Base-by-base conservation (phyloP, 2,329 filamentous ascomycete genomes). In the Seiridium unicorne region DNA sequence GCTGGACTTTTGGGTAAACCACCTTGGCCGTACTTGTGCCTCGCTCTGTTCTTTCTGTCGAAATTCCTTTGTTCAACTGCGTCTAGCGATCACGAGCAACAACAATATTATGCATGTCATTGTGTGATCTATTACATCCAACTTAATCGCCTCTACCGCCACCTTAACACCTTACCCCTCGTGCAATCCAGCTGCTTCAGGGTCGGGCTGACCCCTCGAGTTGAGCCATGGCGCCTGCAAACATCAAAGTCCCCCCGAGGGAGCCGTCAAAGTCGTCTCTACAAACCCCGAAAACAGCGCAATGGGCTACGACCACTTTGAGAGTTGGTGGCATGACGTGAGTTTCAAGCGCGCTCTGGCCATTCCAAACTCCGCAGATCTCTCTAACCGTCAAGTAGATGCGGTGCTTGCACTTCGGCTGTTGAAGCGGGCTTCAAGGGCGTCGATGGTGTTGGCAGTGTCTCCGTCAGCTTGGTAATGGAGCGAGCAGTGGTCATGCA, bases 401-500 rank as follows among this genome's bases (percentile, higher is more conserved):
- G 95, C 78, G 93, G 94, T 72, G 90, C 94, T 67, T 99, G 95
- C 74, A 97, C 94, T 35, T 96, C 93, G 49, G 89, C 95, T n/a
- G 89, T 99, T 67, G 94, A 98, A 81, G 86, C 89, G 61, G 95
- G 91, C 66, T 96, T 99, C 78, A 90, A 92, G 69, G 86, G 85
- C 65, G 84, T 96, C 4, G 82, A 89, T 44, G 94, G 95, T 58
- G 88, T 95, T 8, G 91, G 90, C 64, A 92, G 84, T 67, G 92
- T 98, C 61, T 96, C 93, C 8, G 90, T 99, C 69, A 97, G 92
- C 73, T 80, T 99, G 68, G 90, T 97, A 59, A 96, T 97, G 87
- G 93, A 97, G 75, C 88, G 94, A 62, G 95, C 94, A n/a, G 93
- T 98, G 47, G 82, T 98, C 42, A 89, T 93, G 76, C 95, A 99